Percentiles rank a stretch among this genome's conserved stretches.
Conservation (phyloP, 805 yeast species). For the Ogataea chonburiensis region DNA sequence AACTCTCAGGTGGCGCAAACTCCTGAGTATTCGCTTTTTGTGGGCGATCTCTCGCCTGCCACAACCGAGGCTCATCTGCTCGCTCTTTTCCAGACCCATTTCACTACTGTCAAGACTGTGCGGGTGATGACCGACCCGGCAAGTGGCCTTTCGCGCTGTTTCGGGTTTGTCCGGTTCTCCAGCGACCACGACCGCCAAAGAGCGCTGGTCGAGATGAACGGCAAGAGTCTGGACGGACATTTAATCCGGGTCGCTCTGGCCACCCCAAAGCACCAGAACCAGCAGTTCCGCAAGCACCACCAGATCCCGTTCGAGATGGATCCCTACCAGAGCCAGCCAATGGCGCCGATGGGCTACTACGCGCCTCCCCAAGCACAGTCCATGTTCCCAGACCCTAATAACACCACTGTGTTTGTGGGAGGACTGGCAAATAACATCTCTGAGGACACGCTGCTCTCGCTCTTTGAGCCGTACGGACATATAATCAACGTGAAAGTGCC, state of each 20-base stretch:
- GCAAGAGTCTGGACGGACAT: constrained; percentile 77
- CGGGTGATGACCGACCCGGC: constrained; percentile 86
- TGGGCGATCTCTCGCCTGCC: constrained; percentile 77
- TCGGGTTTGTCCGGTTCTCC: constrained; percentile 77
- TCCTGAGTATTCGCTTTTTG: constrained; percentile 76
- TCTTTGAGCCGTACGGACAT: constrained; percentile 74
- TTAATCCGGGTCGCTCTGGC: constrained; percentile 77
- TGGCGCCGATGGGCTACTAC: constrained; percentile 29
- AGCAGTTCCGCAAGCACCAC: constrained; percentile 20
- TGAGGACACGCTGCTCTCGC: constrained; percentile 57
- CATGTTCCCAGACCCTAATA: constrained; percentile 54
- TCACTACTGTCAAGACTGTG: constrained; percentile 69
- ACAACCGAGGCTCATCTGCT: constrained; percentile 79
- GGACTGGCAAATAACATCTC: constrained; percentile 64
- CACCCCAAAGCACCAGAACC: constrained; percentile 57
- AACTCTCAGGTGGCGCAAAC: constrained; percentile 67
- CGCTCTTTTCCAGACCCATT: constrained; percentile 66
- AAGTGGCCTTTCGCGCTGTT: constrained; percentile 72
- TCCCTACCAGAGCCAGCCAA: constrained; percentile 21
- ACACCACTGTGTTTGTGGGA: constrained; percentile 71
- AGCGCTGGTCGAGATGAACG: constrained; percentile 74
- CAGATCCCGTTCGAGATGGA: constrained; percentile 24
- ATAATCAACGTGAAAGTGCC: constrained; percentile 72
- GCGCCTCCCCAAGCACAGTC: constrained; percentile 25
- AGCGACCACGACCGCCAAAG: constrained; percentile 65